These are phyloP conservation scores for Melanopsichium pennsylvanicum DNA, from an alignment of 1,284 basidiomycete species.

Conservation along the genomic window DNA sequence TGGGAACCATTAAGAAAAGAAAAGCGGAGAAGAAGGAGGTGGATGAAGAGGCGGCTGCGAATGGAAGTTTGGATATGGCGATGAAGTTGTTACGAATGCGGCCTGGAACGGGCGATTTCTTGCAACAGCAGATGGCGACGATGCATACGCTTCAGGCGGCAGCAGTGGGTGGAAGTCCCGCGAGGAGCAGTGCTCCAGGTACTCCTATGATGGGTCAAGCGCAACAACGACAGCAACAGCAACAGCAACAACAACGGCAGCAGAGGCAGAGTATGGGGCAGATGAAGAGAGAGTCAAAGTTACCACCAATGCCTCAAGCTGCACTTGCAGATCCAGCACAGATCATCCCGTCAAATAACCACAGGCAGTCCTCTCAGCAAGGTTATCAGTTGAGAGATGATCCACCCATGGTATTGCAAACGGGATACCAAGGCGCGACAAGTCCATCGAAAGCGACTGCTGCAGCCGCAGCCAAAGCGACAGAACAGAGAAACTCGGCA, in stretches of 20 bases:
- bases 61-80: slow-evolving; percentile 50
- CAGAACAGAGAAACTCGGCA: slow-evolving; percentile 6
- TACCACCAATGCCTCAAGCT: slow-evolving; percentile 23
- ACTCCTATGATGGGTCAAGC: slow-evolving; percentile 11
- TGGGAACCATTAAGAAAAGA: slow-evolving; percentile 93
- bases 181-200: slow-evolving; percentile 10
- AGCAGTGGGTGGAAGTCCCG: slow-evolving; percentile 39
- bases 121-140: slow-evolving; percentile 57
- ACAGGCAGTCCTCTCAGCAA: not conserved
- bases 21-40: slow-evolving; percentile 87
- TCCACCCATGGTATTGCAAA: slow-evolving; percentile 3
- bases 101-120: slow-evolving; percentile 57
- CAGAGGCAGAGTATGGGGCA: not conserved
- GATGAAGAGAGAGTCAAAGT: slow-evolving; percentile 13
- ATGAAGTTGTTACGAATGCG: slow-evolving; percentile 59
- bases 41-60: slow-evolving; percentile 38
- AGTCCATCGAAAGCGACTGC: too few relatives aligned
- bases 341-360: not conserved
- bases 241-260: too few relatives aligned
- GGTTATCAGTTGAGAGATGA: slow-evolving; percentile 31
- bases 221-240: too few relatives aligned
- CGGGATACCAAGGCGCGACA: too few relatives aligned
- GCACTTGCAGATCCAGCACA: not conserved
- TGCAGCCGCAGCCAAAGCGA: too few relatives aligned
- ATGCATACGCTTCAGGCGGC: slow-evolving; percentile 46